Base-by-base conservation (phyloP, 2,329 filamentous ascomycete species). In the Blastomyces parvus region DNA sequence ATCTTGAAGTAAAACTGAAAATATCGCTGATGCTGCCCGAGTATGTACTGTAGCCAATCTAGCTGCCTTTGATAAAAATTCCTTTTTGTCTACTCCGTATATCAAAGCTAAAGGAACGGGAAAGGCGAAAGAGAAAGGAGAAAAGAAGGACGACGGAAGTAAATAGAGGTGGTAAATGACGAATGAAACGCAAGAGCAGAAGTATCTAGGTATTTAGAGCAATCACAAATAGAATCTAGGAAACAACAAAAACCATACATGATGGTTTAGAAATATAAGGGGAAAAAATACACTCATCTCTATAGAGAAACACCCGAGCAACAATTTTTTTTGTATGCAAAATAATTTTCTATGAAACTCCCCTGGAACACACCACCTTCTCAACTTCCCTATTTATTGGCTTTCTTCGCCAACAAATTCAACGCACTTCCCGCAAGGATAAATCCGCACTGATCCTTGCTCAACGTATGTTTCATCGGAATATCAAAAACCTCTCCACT, bases 361-460 rank as follows among this genome's bases (percentile, higher is more conserved):
- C 17, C 7, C 14, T n/a, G 7, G 30, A 2, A 11, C 38, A 27
- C 40, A n/a, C 3, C n/a, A 27, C 13, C 17, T 7, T 11, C 11
- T 46, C 36, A 46, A 46, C 38, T 8, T 11, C 4, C 9, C 25
- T 40, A 46, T n/a, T 61, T 67, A 56, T 66, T 66, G 33, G 69
- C 70, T 82, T 88, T 88, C 72, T 81, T 80, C 56, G 91, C 89
- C 70, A 99, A 78, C 75, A 97, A 74, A 77, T 99, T 99, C 78
- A 99, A 77, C 52, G 94, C 94, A 75, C 91, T 96, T 2, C 94
- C 94, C 0, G 94, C 94, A 60, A 99, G 81, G 67, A 99, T 90
- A 73, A 97, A 99, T 0, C 84, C 86, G 65, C 90, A 90, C 81
- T 99, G 94, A 74, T 97, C 94, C 78, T 88, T 84, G 73, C 86